Percentiles rank a stretch among this genome's conserved stretches.
phyloP scores from a whole-genome alignment of 257 asterid species.

The Solanum chiquidenum region DNA sequence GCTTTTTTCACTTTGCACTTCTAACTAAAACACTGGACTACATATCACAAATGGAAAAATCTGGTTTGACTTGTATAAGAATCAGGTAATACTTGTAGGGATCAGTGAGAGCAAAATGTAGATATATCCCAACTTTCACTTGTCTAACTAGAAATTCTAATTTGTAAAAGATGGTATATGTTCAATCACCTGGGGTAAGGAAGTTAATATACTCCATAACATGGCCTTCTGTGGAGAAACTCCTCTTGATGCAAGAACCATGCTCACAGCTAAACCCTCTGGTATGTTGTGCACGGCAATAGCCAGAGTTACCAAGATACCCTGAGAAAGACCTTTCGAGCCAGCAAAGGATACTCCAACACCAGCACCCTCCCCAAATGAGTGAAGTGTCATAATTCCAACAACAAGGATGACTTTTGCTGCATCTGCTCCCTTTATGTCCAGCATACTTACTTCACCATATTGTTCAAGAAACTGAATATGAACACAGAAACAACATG shows the following conservation, averaged over 20 bases:
- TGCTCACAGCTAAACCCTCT: constrained; percentile 97
- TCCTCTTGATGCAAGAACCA: constrained; percentile 97
- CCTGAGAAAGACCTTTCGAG: constrained; percentile 90
- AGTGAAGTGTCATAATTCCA: constrained; percentile 98
- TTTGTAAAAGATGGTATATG: neutral
- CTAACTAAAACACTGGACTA: neutral
- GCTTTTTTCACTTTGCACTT: neutral
- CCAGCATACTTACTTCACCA: constrained; percentile 98
- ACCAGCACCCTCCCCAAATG: constrained; percentile 98
- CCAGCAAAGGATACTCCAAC: constrained; percentile 99
- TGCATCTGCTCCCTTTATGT: constrained; percentile 98
- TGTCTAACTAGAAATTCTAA: neutral
- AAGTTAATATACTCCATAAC: constrained; percentile 93
- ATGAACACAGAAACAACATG: neutral
- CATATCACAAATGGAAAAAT: neutral
- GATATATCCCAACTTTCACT: neutral
- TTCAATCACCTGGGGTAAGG: constrained; percentile 78
- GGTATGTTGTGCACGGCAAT: constrained; percentile 99
- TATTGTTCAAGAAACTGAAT: constrained; percentile 82
- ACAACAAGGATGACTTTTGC: constrained; percentile 86
- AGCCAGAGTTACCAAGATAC: constrained; percentile 86
- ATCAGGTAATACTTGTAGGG: neutral
- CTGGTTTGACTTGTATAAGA: neutral
- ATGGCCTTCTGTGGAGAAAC: constrained; percentile 96
- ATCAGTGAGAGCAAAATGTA: neutral